phyloP scores from a whole-genome alignment of 164 flowering plant genomes.

The grape (Vitis vinifera) region ASM3070453v1 NC_081811.1:26878501-26879000 shows the following conservation, averaged over 20 bases:
- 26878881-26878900: conserved; percentile 79
- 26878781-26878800: conserved; percentile 57
- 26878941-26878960: conserved; percentile 55
- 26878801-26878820: conserved; percentile 60
- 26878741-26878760: conserved; percentile 80
- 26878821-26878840: conserved; percentile 63
- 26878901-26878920: conserved; percentile 60
- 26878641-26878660: conserved; percentile 39
- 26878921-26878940: conserved; percentile 37
- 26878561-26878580: conserved; percentile 58
- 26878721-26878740: conserved; percentile 67
- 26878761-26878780: conserved; percentile 62
- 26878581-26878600: conserved; percentile 67
- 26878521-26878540: conserved; percentile 72
- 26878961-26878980: conserved; percentile 59
- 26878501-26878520: conserved; percentile 62
- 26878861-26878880: conserved; percentile 50
- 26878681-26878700: conserved; percentile 67
- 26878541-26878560: conserved; percentile 59
- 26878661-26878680: conserved; percentile 58
- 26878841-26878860: conserved; percentile 41
- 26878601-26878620: conserved; percentile 79
- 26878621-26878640: conserved; percentile 6
- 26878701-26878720: conserved; percentile 54
- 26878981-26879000: conserved; percentile 45